phyloP scores from a whole-genome alignment of 345 rosid species.

The Atalantia buxifolia region DNA sequence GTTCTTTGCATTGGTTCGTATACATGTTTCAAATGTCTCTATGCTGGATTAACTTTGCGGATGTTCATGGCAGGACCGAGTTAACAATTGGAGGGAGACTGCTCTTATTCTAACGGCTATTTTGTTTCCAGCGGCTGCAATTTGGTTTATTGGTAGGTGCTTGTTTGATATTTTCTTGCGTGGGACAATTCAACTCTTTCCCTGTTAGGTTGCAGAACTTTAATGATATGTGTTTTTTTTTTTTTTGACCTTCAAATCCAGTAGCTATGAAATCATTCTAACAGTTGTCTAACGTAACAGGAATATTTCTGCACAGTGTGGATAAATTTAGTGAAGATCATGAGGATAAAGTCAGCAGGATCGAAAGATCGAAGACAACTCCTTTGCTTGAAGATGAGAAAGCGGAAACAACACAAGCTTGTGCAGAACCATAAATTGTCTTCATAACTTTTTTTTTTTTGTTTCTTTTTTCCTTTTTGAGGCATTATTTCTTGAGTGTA shows the following conservation, averaged over 20 bases:
- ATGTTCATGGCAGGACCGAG: conserved; percentile 52
- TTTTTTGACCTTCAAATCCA: too few species aligned
- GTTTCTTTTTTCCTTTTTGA: too few species aligned
- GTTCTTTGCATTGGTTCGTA: background rate
- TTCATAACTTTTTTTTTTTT: background rate
- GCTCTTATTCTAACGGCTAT: conserved; percentile 73
- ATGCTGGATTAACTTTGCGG: background rate
- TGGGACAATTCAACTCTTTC: background rate
- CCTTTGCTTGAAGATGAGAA: conserved; percentile 53
- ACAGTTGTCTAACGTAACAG: conserved; percentile 31
- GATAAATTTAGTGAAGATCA: conserved; percentile 68
- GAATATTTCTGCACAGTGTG: conserved; percentile 62
- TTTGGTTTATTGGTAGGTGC: conserved; percentile 73
- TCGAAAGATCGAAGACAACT: conserved; percentile 36
- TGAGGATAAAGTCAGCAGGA: conserved; percentile 22
- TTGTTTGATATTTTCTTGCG: background rate
- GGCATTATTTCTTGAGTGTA: background rate
- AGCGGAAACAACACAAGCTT: conserved; percentile 13
- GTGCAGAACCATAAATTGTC: conserved; percentile 17
- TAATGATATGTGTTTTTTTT: too few species aligned
- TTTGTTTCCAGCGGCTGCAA: conserved; percentile 76
- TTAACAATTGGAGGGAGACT: conserved; percentile 84
- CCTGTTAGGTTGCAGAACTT: too few species aligned
- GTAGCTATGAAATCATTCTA: background rate
- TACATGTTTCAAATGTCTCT: background rate